Percentiles rank a stretch among this genome's conserved stretches.
Evolutionary conservation across 768 basidiomycete genomes (phyloP).

Genomic region (Multifurca ochricompacta): DNA sequence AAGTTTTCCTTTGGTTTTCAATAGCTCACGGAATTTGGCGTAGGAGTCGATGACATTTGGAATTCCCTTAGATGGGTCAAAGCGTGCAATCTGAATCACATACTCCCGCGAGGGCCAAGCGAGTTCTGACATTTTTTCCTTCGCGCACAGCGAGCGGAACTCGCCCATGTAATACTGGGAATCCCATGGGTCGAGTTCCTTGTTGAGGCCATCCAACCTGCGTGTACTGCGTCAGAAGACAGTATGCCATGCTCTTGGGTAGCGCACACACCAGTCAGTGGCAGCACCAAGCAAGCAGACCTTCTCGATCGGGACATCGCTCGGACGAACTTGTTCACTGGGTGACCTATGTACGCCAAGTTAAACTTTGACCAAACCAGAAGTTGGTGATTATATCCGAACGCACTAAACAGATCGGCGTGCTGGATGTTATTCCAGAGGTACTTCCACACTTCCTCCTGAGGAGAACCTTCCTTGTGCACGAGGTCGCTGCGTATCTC

Average conservation of each 20-base stretch:
- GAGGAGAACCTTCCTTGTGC: constrained; percentile 72
- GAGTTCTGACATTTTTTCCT: constrained; percentile 76
- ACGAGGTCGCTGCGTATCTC: constrained; percentile 81
- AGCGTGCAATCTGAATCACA: constrained; percentile 87
- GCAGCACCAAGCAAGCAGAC: constrained; percentile 72
- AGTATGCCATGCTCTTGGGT: not conserved
- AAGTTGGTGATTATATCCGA: not conserved
- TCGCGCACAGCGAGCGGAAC: constrained; percentile 67
- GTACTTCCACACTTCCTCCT: constrained; percentile 91
- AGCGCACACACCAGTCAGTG: constrained; percentile 63
- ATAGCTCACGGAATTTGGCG: constrained; percentile 65
- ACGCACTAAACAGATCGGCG: constrained; percentile 79
- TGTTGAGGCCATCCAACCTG: constrained; percentile 93
- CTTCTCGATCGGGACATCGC: constrained; percentile 66
- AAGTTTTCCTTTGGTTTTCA: constrained; percentile 37
- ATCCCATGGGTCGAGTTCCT: constrained; percentile 74
- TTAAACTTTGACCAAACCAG: too few relatives aligned
- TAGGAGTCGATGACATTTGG: constrained; percentile 85
- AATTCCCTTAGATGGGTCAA: constrained; percentile 84
- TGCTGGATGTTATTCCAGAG: constrained; percentile 88
- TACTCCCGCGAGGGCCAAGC: constrained; percentile 79
- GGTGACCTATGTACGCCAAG: constrained; percentile 58
- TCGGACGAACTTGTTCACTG: constrained; percentile 89
- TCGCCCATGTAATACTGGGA: constrained; percentile 86
- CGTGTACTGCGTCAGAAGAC: not conserved